Evolutionary conservation across 108 stramenopile genomes (phyloP).

Genomic region (Cyclostephanos invisitatus): DNA sequence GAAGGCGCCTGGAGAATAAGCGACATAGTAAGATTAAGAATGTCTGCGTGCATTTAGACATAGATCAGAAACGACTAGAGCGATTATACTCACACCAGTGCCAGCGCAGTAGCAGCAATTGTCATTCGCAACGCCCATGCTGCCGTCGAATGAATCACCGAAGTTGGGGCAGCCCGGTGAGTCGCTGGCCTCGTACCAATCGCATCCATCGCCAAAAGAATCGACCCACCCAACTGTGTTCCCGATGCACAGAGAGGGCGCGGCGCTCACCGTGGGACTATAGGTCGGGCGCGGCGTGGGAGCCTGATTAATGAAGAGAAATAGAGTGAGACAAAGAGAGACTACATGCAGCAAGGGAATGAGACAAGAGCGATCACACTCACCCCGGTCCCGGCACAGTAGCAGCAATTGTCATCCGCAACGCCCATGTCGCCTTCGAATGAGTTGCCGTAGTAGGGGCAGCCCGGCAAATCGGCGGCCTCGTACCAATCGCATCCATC

Average conservation of each 20-base stretch:
- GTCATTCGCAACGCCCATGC: too few species aligned
- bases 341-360: too few species aligned
- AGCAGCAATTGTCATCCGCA: too few species aligned
- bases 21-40: too few species aligned
- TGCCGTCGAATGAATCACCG: not conserved
- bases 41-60: not conserved
- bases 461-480: not conserved
- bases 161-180: slow-evolving; percentile 4
- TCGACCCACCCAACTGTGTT: not conserved
- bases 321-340: too few species aligned
- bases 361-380: not conserved
- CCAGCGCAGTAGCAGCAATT: too few species aligned
- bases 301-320: too few species aligned
- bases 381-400: too few species aligned
- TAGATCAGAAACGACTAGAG: not conserved
- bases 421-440: not conserved
- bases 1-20: too few species aligned
- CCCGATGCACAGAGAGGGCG: not conserved
- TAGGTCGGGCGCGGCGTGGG: too few species aligned
- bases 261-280: too few species aligned
- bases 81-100: too few species aligned
- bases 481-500: slow-evolving; percentile 16
- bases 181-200: slow-evolving; percentile 15
- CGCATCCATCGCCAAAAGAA: not conserved
- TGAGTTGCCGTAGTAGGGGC: not conserved